Conservation (phyloP, 768 basidiomycete species). For the Fistulinella prunicolor region DNA sequence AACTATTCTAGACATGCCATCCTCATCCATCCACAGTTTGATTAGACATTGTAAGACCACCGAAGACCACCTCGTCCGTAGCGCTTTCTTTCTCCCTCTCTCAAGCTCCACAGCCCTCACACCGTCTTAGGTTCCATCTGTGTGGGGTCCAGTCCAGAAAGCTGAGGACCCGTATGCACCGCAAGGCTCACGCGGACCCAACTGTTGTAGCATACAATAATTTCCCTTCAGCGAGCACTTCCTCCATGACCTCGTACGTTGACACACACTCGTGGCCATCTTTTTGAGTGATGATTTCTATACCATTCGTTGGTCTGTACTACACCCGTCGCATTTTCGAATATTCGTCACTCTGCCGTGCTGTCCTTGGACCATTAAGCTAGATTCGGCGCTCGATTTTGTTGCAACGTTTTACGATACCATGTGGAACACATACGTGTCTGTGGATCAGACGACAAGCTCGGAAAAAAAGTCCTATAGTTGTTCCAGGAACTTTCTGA, state of each 20-base stretch:
- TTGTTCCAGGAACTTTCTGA: constrained; percentile 45
- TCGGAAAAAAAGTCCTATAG: constrained; percentile 24
- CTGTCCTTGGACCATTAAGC: constrained; percentile 5
- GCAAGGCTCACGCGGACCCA: constrained; percentile 47
- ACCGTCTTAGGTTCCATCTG: constrained; percentile 73
- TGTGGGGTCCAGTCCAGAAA: constrained; percentile 95
- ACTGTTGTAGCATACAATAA: constrained; percentile 63
- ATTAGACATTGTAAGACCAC: constrained; percentile 75
- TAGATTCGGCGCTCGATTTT: constrained; percentile 3
- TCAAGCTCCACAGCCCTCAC: constrained; percentile 13
- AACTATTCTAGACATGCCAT: background rate
- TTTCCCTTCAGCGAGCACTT: background rate
- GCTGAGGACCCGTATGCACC: constrained; percentile 92
- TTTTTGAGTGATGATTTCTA: background rate
- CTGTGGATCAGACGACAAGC: background rate
- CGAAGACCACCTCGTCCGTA: constrained; percentile 61
- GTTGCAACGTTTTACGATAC: constrained; percentile 10
- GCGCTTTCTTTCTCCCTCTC: constrained; percentile 3
- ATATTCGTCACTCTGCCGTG: constrained; percentile 8
- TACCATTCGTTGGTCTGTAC: constrained; percentile 15
- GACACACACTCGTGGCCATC: constrained; percentile 1
- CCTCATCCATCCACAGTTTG: constrained; percentile 42
- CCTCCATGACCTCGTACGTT: background rate
- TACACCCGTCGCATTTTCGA: constrained; percentile 9
- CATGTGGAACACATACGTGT: background rate